phyloP scores from a whole-genome alignment of 2,329 filamentous ascomycete genomes.

The Microsporum audouinii region DNA sequence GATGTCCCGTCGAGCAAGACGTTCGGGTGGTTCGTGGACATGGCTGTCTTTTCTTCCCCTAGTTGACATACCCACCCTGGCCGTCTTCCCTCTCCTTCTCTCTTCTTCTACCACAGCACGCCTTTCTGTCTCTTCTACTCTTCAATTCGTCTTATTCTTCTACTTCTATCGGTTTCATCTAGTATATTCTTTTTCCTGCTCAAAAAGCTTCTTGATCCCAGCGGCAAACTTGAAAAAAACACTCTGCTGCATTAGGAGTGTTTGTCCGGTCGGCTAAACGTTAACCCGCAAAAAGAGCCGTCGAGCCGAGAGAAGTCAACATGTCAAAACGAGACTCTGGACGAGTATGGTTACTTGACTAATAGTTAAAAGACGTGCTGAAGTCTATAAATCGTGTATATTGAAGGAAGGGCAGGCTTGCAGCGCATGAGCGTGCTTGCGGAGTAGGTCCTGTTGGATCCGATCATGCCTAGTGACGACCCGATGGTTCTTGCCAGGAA shows the following conservation, averaged over 20 bases:
- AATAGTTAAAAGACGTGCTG: neutral
- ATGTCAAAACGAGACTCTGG: neutral
- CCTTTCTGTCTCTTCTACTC: too few relatives aligned
- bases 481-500: neutral
- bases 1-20: neutral
- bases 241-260: neutral
- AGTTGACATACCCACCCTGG: neutral
- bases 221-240: neutral
- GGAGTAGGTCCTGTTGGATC: neutral
- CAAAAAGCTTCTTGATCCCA: neutral
- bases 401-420: neutral
- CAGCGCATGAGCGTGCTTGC: neutral
- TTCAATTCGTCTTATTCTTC: neutral
- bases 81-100: neutral
- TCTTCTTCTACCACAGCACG: too few relatives aligned
- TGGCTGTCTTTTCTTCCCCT: neutral
- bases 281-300: neutral
- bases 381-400: neutral
- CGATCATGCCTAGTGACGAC: neutral
- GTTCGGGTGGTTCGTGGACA: neutral
- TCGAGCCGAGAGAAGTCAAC: neutral
- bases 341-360: too few relatives aligned
- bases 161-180: too few relatives aligned
- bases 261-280: neutral
- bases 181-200: too few relatives aligned